Percentiles rank a stretch among this genome's conserved stretches.
phyloP scores from a whole-genome alignment of 208 protist genomes.

The Trypanosomatidae sp. region DNA sequence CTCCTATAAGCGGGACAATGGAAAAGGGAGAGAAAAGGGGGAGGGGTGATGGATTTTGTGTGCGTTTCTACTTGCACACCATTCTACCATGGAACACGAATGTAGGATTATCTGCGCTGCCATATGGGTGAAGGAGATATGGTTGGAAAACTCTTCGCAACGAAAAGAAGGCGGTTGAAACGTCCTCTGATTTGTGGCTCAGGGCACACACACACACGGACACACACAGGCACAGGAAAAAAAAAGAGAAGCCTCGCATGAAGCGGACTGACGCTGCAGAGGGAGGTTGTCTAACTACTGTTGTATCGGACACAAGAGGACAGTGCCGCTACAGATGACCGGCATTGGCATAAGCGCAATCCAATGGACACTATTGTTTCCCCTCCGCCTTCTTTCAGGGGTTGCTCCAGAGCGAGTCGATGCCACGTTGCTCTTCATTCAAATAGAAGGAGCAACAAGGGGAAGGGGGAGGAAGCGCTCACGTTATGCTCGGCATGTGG shows the following conservation, averaged over 20 bases:
- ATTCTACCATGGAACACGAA: background rate
- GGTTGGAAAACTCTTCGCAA: background rate
- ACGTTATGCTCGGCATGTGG: background rate
- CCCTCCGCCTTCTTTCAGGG: background rate
- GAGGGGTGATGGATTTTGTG: background rate
- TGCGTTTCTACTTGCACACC: background rate
- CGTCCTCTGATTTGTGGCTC: background rate
- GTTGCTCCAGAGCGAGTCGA: background rate
- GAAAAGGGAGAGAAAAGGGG: background rate
- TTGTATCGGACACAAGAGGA: background rate
- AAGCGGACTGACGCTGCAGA: background rate
- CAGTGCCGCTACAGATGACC: background rate
- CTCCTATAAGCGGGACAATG: background rate
- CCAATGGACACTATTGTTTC: background rate
- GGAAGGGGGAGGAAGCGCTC: background rate
- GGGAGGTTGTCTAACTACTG: background rate
- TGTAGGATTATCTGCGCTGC: background rate
- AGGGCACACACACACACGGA: background rate
- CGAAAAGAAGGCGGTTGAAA: background rate
- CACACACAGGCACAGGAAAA: background rate
- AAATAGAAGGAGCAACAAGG: background rate
- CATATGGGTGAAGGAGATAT: background rate
- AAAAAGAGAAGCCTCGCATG: background rate
- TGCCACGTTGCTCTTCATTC: background rate
- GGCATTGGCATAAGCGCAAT: background rate